Conservation (phyloP, 176 grass and related monocot genomes). For the Bothriochloa decipiens region DNA sequence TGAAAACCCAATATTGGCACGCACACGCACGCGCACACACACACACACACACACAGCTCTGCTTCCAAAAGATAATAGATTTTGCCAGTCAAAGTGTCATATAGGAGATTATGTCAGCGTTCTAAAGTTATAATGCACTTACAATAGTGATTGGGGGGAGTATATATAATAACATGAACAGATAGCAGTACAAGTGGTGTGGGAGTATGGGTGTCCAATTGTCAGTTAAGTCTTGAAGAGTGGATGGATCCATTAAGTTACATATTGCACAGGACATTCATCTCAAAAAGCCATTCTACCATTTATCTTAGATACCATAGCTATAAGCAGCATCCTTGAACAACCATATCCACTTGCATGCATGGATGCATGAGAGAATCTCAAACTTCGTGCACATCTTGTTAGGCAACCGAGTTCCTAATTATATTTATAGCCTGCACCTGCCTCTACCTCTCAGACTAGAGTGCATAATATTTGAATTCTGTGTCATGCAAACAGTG, state of each 20-base stretch:
- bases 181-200: not conserved
- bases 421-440: not conserved
- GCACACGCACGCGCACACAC: too few species aligned
- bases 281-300: not conserved
- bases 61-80: not conserved
- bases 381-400: not conserved
- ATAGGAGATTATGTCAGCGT: not conserved
- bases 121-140: not conserved
- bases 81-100: not conserved
- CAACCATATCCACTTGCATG: not conserved
- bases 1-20: not conserved
- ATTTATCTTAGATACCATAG: not conserved
- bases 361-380: not conserved
- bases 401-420: conserved; percentile 4
- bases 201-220: not conserved
- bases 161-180: not conserved
- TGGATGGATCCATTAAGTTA: conserved; percentile 26
- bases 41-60: not conserved
- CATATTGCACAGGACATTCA: conserved; percentile 9
- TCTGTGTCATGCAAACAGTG: not conserved
- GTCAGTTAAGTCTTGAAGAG: conserved; percentile 2
- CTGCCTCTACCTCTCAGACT: not conserved
- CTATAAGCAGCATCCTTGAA: conserved; percentile 23
- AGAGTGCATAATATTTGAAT: conserved; percentile 16
- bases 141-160: not conserved